Percentiles rank a stretch among this genome's conserved stretches.
phyloP scores from a whole-genome alignment of 768 basidiomycete species.

The Pulveroboletus sp. region DNA sequence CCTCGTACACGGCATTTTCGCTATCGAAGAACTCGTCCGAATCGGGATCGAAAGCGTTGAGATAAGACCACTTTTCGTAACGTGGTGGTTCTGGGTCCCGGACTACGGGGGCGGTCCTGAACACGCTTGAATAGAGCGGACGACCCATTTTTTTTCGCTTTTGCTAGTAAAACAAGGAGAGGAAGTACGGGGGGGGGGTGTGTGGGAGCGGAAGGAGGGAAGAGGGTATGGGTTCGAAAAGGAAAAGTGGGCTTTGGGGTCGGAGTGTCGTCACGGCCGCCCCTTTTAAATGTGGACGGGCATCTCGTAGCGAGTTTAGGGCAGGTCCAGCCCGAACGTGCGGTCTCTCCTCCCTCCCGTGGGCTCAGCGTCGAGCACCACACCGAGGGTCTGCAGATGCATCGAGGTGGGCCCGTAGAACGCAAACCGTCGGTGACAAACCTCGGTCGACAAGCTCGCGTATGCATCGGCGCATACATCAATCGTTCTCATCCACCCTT shows the following conservation, averaged over 20 bases:
- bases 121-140: conserved; percentile 49
- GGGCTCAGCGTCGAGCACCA: too few relatives aligned
- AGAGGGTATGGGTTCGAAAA: too few relatives aligned
- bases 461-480: too few relatives aligned
- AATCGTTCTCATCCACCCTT: too few relatives aligned
- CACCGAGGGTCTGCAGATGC: too few relatives aligned
- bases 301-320: conserved; percentile 23
- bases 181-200: not conserved
- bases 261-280: not conserved
- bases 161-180: conserved; percentile 27
- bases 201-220: not conserved
- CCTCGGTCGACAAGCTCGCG: too few relatives aligned
- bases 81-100: conserved; percentile 39
- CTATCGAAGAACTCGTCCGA: conserved; percentile 69
- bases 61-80: conserved; percentile 59
- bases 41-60: conserved; percentile 73
- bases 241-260: too few relatives aligned
- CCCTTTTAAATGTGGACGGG: not conserved
- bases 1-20: conserved; percentile 59
- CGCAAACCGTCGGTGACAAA: too few relatives aligned
- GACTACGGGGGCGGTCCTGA: conserved; percentile 35
- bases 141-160: conserved; percentile 46
- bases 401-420: too few relatives aligned
- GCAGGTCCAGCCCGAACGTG: conserved; percentile 32
- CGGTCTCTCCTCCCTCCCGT: too few relatives aligned